These are phyloP conservation scores for Boletus mariae DNA, from an alignment of 1,284 basidiomycete species.

Conservation along the genomic window DNA sequence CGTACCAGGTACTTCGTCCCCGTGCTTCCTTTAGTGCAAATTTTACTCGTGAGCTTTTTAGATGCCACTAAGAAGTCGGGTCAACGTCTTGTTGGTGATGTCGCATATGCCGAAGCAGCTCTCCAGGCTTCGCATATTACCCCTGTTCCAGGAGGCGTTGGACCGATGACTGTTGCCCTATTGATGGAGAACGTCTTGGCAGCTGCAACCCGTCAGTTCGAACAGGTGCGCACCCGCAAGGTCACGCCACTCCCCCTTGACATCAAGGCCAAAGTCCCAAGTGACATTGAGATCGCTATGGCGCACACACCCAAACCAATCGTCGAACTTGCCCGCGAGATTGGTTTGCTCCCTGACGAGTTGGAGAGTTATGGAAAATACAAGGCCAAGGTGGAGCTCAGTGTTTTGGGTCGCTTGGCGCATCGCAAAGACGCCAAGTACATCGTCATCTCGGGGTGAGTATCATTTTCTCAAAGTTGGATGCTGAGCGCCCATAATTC, in stretches of 20 bases:
- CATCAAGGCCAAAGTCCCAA: conserved; percentile 83
- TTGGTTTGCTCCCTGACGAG: conserved; percentile 85
- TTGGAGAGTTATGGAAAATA: conserved; percentile 94
- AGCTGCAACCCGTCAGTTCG: conserved; percentile 81
- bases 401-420: conserved; percentile 79
- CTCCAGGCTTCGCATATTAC: conserved; percentile 87
- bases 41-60: conserved; percentile 25
- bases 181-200: conserved; percentile 94
- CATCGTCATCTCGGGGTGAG: conserved; percentile 88
- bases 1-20: conserved; percentile 62
- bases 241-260: conserved; percentile 80
- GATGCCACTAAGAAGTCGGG: conserved; percentile 93
- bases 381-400: conserved; percentile 96
- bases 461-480: conserved; percentile 1
- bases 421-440: conserved; percentile 95
- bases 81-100: conserved; percentile 94
- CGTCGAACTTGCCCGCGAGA: conserved; percentile 80
- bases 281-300: conserved; percentile 95
- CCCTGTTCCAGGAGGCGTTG: conserved; percentile 97
- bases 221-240: conserved; percentile 60
- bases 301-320: conserved; percentile 93
- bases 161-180: conserved; percentile 99
- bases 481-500: background rate
- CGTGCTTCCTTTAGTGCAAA: background rate
- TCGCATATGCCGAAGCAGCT: conserved; percentile 80